Base-by-base conservation (phyloP, 768 basidiomycete genomes). In the Amanita phalloides region DNA sequence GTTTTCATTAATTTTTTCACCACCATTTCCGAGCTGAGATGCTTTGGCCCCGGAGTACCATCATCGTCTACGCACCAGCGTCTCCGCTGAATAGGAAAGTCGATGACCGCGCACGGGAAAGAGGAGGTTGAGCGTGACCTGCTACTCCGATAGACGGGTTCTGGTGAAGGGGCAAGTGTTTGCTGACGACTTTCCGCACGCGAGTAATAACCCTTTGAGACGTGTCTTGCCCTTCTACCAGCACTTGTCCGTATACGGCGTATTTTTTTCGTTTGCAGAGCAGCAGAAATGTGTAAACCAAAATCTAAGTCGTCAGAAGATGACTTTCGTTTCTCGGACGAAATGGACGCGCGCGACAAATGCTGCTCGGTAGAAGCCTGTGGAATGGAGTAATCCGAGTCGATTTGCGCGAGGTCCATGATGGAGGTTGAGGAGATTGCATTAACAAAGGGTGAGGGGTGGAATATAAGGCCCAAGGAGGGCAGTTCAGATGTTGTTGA, bases 111-210 rank as follows among this genome's bases (percentile, higher is more conserved):
- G 14, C 65, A 54, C 0, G 78, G 76, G 54, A 81, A 61, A 62
- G 75, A 43, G 0, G 84, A 85, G 0, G 75, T 73, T 0, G 85
- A 87, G 55, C 83, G 82, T 53, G 86, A 86, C 56, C 82, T 68
- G 59, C 77, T 78, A 51, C 63, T 70, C 49, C 71, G 67, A 54
- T 77, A 82, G 30, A 82, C 78, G n/a, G 76, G 75, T 37, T 80
- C 76, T 8, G 74, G 72, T 26, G 75, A 77, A 3, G 77, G 62
- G 0, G 73, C 67, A 45, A 59, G 66, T 51, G 61, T 68, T 32
- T 62, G 54, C 36, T 70, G 70, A 43, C 71, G 68, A 55, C 74
- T 75, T 26, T 68, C 68, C 10, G 65, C 68, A 55, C 75, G 73
- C n/a, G 76, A 73, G 6, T 65, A 64, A 23, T 35, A 38, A 30